Evolutionary conservation across 208 protist species (phyloP).

Genomic region (Trichomonas vaginalis): DNA sequence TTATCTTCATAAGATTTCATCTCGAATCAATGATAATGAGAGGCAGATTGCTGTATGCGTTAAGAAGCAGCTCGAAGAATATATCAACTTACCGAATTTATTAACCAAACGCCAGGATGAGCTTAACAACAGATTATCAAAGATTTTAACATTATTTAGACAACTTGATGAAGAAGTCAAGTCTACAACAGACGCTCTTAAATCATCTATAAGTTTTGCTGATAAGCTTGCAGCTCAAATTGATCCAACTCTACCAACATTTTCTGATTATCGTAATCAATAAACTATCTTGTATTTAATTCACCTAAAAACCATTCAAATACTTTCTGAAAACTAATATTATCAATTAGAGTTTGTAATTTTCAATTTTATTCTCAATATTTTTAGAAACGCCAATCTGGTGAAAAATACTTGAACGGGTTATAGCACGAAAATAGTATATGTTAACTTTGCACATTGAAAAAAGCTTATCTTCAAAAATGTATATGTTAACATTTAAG

Average conservation of each 20-base stretch:
- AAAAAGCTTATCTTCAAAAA: too few species aligned
- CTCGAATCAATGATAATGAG: not conserved
- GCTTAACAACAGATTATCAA: not conserved
- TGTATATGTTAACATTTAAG: too few species aligned
- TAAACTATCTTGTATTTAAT: not conserved
- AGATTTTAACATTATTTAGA: not conserved
- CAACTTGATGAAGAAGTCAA: not conserved
- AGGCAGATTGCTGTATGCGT: not conserved
- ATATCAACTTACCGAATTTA: not conserved
- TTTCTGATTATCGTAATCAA: not conserved
- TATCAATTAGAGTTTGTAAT: too few species aligned
- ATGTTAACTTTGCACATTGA: too few species aligned
- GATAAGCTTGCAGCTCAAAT: not conserved
- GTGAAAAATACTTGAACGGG: too few species aligned
- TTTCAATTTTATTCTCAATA: too few species aligned
- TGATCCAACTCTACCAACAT: not conserved
- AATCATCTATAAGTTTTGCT: not conserved
- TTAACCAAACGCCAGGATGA: not conserved
- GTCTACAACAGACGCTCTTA: not conserved
- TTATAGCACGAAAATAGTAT: too few species aligned
- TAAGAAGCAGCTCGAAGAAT: not conserved
- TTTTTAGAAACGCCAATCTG: too few species aligned
- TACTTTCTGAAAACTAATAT: too few species aligned
- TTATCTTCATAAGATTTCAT: not conserved
- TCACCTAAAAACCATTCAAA: too few species aligned